Base-by-base conservation (phyloP, 306 rosid species). In the Dicorynia guianensis region DNA sequence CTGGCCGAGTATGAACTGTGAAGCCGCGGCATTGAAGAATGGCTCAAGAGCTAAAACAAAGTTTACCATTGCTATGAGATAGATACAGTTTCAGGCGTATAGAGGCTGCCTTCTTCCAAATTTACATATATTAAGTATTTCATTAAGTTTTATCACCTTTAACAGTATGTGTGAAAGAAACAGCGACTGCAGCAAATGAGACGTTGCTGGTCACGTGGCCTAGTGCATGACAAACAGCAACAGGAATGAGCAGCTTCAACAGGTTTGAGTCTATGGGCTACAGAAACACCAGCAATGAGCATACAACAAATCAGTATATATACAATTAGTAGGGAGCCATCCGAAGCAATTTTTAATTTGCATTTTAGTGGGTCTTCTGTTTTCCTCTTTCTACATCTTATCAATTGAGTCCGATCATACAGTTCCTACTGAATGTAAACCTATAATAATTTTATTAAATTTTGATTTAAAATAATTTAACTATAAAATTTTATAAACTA, bases 171-270 rank as follows among this genome's bases (percentile, higher is more conserved):
- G 97, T 92, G 87, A 94, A 94, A 38, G 98, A 94, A 69, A 94
- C 98, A 36, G 97, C 98, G 47, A 94, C 98, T 4, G 98, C 98
- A 7, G 98, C 98, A 76, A 94, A 94, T 63, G 97, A 94, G 15
- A 94, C 98, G 85, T 94, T 94, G 78, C 93, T 87, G 83, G 89
- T 91, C 78, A 94, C 98, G 71, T 94, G 98, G 80, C 98, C 98
- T 63, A 94, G 82, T 15, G 97, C 97, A 40, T 94, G 98, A 67
- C 98, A 91, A 77, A 87, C 76, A 9, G 97, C 96, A 62, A 94
- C 97, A 4, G 97, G 98, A 67, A 90, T 88, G 75, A 94, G 87
- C 68, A 94, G 42, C 67, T 77, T 74, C 95, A 94, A 75, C 63
- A 76, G 85, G 83, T 80, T 84, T 39, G 80, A 52, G 63, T 84